These are phyloP conservation scores for Phytophthora sojae DNA, from an alignment of 352 stramenopile genomes.

Conservation along the genomic window DNA sequence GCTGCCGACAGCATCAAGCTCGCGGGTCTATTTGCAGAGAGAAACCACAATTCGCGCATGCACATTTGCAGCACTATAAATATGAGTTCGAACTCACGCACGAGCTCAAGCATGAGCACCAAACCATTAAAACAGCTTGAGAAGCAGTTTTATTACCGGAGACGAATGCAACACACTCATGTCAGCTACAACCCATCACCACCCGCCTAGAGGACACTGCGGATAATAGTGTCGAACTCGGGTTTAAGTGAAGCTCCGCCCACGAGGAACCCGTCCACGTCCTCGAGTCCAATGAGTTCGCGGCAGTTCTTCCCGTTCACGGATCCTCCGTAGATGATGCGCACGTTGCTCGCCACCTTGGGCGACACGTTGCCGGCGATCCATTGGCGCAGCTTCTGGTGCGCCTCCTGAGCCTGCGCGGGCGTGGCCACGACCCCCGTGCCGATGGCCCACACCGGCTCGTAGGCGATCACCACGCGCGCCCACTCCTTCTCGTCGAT, in stretches of 20 bases:
- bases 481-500: conserved; percentile 85
- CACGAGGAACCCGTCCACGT: conserved; percentile 95
- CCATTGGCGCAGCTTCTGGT: conserved; percentile 88
- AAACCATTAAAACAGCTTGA: background rate
- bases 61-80: conserved; percentile 3
- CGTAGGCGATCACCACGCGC: conserved; percentile 95
- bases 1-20: background rate
- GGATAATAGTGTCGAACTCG: conserved; percentile 92
- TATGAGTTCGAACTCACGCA: background rate
- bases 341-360: conserved; percentile 71
- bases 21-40: conserved; percentile 4
- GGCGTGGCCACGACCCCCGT: conserved; percentile 96
- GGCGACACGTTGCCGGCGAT: conserved; percentile 74
- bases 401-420: conserved; percentile 94
- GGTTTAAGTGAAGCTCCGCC: conserved; percentile 94
- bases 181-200: background rate
- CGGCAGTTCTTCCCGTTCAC: conserved; percentile 92
- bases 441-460: conserved; percentile 98
- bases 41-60: conserved; percentile 4
- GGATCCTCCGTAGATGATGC: conserved; percentile 95
- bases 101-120: background rate
- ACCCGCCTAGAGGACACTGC: conserved; percentile 44
- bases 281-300: conserved; percentile 87
- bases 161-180: background rate
- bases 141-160: background rate